Evolutionary conservation across 106 monocot species (phyloP).

Genomic region (Agapanthus africanus): DNA sequence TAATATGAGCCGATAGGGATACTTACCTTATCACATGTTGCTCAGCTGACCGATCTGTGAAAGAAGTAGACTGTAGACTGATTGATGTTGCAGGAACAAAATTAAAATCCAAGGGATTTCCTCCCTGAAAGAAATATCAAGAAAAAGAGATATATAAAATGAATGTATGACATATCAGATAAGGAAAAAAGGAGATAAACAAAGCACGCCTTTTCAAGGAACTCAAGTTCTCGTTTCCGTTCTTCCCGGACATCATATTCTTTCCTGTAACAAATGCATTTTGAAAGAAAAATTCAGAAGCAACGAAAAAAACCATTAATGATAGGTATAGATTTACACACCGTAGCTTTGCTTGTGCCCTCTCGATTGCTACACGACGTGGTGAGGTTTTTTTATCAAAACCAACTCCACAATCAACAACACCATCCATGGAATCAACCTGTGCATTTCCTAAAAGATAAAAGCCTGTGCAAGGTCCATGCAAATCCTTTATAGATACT

Average conservation of each 20-base stretch:
- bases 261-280: constrained; percentile 37
- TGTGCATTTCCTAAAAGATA: too few relatives aligned
- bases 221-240: constrained; percentile 79
- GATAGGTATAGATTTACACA: constrained; percentile 8
- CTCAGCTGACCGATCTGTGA: constrained; percentile 49
- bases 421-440: constrained; percentile 76
- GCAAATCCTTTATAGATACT: too few relatives aligned
- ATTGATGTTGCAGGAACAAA: constrained; percentile 44
- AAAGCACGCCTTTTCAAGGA: constrained; percentile 68
- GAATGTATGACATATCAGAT: not conserved
- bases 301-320: not conserved
- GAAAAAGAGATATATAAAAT: too few relatives aligned
- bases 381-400: constrained; percentile 73
- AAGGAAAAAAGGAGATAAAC: not conserved
- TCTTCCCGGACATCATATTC: constrained; percentile 82
- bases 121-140: too few relatives aligned
- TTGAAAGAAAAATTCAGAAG: not conserved
- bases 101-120: constrained; percentile 94
- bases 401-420: too few relatives aligned
- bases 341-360: constrained; percentile 78
- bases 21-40: constrained; percentile 55
- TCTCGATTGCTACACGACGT: constrained; percentile 68
- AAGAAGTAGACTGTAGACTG: constrained; percentile 81
- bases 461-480: too few relatives aligned
- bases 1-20: too few relatives aligned